Conservation (phyloP, 2,329 filamentous ascomycete species). For the Phyllosticta capitalensis region DNA sequence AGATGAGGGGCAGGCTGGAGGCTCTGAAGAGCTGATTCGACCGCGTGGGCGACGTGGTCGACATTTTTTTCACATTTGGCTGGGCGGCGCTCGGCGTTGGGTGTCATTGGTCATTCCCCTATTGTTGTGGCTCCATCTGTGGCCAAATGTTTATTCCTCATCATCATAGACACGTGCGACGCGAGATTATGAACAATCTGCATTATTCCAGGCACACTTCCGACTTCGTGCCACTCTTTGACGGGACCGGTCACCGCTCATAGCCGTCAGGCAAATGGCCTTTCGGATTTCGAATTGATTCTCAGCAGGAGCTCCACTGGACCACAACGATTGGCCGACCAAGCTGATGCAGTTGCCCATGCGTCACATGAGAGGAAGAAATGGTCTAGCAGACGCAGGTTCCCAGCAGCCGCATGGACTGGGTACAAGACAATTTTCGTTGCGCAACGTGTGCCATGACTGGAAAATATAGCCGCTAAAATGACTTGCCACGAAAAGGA, state of each 20-base stretch:
- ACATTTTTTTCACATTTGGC: background rate
- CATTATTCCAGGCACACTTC: background rate
- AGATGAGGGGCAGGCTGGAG: constrained; percentile 88
- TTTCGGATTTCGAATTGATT: background rate
- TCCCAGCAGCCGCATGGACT: too few species aligned
- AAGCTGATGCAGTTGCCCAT: too few species aligned
- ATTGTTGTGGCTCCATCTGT: background rate
- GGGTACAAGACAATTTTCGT: too few species aligned
- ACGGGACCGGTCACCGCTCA: background rate
- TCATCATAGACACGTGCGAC: background rate
- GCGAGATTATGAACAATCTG: background rate
- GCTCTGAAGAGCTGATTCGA: constrained; percentile 70
- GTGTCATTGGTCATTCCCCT: background rate
- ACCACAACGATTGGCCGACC: background rate
- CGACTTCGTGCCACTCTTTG: background rate
- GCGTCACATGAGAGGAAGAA: too few species aligned
- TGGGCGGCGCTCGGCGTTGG: background rate
- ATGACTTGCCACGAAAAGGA: too few species aligned
- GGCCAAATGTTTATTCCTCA: background rate
- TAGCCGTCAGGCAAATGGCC: background rate
- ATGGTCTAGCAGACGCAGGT: too few species aligned
- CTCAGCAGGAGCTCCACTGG: background rate
- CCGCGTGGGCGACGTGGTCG: background rate
- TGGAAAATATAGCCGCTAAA: too few species aligned
- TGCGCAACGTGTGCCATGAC: too few species aligned